A percentile compares a stretch with the other conserved stretches of the same genome.
phyloP scores from a whole-genome alignment of 306 rosid genomes.

The Vigna nakashimae region DNA sequence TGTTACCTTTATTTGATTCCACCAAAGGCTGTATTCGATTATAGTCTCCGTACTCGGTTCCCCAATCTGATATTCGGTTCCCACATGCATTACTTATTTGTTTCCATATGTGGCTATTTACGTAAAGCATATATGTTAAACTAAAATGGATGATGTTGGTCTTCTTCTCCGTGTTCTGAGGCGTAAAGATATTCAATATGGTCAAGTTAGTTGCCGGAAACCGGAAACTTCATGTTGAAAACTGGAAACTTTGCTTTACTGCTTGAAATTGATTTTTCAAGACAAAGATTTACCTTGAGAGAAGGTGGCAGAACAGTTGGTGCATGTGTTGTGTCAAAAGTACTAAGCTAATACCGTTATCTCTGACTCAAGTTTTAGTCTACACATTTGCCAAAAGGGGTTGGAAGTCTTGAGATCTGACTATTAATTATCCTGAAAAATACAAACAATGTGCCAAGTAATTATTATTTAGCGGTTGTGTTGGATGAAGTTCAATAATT shows the following conservation, averaged over 20 bases:
- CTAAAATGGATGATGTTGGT: slow-evolving; percentile 66
- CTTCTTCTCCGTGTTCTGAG: slow-evolving; percentile 98
- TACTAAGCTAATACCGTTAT: slow-evolving; percentile 55
- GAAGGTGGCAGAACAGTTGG: slow-evolving; percentile 99
- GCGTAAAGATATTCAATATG: slow-evolving; percentile 94
- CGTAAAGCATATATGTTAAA: neutral
- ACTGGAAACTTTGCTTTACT: slow-evolving; percentile 9
- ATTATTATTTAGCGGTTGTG: slow-evolving; percentile 42
- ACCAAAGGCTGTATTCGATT: too few relatives aligned
- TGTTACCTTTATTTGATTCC: too few relatives aligned
- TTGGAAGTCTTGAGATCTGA: slow-evolving; percentile 28
- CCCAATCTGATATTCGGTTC: too few relatives aligned
- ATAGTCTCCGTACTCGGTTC: too few relatives aligned
- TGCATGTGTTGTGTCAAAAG: slow-evolving; percentile 98
- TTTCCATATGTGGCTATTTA: too few relatives aligned
- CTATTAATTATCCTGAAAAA: slow-evolving; percentile 40
- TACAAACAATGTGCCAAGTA: slow-evolving; percentile 49
- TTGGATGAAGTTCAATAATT: slow-evolving; percentile 51
- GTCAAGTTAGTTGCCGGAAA: slow-evolving; percentile 69
- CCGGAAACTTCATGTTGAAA: neutral
- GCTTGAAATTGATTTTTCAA: slow-evolving; percentile 52
- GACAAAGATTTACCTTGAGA: slow-evolving; percentile 98
- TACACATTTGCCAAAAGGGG: slow-evolving; percentile 41
- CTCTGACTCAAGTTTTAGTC: slow-evolving; percentile 37
- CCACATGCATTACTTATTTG: too few relatives aligned